Evolutionary conservation across 31 red algal genomes (phyloP), one percentile per base, ranked within the genome.

Genomic region (Asparagopsis taxiformis): DNA sequence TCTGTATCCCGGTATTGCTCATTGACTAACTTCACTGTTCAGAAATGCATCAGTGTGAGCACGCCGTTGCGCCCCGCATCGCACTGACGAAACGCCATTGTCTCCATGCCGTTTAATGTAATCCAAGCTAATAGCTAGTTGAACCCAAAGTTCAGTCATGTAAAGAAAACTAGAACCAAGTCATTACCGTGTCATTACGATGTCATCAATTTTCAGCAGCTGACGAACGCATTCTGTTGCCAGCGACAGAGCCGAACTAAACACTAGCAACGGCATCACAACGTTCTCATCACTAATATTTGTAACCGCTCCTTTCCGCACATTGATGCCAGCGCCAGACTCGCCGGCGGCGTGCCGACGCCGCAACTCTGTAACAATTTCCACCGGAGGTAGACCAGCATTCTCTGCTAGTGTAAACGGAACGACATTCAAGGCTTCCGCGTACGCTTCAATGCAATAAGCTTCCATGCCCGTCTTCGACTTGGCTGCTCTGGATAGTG

Each of bases 141-240:
- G n/a, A n/a, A n/a, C n/a, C n/a, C n/a, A n/a, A n/a, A n/a, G n/a
- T n/a, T n/a, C n/a, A n/a, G n/a, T n/a, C n/a, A n/a, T n/a, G n/a
- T n/a, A n/a, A n/a, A n/a, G n/a, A n/a, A n/a, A n/a, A n/a, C 58
- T 16, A 46, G 34, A 6, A 21, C 24, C 0, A 16, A 41, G 31
- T 37, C 35, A 11, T 82, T 89, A 97, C 52, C 94, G 82, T 35
- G 77, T 75, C 81, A 97, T 71, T 16, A 97, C 94, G 65, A 97
- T 84, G 58, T 97, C 94, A 59, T 97, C 94, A 75, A 97, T 97
- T 62, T 92, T 92, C 61, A 97, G 68, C 30, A 97, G 85, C 69
- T 92, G 85, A 31, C 94, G 82, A 15, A 91, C 94, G 51, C 82
- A 78, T 70, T 97, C 94, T 15, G 94, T 97, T 37, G 94, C 94